Conservation (phyloP, 805 yeast genomes). For the Saccharomycopsis fermentans region DNA sequence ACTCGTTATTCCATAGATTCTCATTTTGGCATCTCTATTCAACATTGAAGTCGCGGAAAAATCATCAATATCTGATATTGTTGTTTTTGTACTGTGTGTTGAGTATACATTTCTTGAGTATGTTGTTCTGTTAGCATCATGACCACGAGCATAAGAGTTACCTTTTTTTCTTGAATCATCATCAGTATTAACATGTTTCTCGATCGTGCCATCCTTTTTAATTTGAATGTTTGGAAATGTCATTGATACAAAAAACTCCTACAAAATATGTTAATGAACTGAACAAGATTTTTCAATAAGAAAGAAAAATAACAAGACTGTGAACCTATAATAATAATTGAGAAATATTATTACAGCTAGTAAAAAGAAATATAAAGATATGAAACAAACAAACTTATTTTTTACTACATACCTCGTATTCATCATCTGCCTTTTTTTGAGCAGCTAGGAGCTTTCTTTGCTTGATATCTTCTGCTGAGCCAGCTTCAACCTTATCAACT, state of each 20-base stretch:
- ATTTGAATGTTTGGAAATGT: background rate
- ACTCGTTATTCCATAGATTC: slow-evolving; percentile 45
- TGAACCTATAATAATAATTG: background rate
- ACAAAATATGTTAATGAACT: background rate
- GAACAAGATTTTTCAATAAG: background rate
- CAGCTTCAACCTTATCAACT: slow-evolving; percentile 63
- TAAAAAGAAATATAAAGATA: background rate
- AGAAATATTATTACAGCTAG: background rate
- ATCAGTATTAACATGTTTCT: background rate
- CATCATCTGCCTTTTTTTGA: slow-evolving; percentile 3
- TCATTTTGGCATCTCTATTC: slow-evolving; percentile 31
- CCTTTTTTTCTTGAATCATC: background rate
- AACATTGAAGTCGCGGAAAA: background rate
- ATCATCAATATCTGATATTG: background rate
- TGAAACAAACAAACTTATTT: slow-evolving; percentile 20
- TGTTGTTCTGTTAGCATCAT: background rate
- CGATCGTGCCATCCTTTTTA: background rate
- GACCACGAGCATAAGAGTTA: background rate
- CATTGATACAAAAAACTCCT: background rate
- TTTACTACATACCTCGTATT: slow-evolving; percentile 27
- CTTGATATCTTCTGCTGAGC: slow-evolving; percentile 76
- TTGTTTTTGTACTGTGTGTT: background rate
- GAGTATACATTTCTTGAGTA: background rate
- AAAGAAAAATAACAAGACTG: background rate
- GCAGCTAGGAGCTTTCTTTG: slow-evolving; percentile 31